Base-by-base conservation (phyloP, 1,284 basidiomycete genomes). In the Ganoderma meredithae region DNA sequence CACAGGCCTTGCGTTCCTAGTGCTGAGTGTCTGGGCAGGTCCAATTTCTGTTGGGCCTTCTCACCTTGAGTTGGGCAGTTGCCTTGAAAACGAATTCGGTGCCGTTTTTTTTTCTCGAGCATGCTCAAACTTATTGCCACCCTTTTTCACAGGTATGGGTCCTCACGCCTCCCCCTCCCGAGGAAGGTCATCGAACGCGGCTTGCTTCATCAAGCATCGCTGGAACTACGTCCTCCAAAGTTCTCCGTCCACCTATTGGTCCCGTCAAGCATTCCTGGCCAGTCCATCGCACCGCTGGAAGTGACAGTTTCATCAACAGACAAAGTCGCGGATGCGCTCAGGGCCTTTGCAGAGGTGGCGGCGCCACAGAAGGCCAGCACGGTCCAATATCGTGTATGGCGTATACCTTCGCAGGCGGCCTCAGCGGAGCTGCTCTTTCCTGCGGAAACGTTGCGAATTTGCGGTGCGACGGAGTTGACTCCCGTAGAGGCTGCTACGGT, bases 161-260 rank as follows among this genome's bases (percentile, higher is more conserved):
- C 82, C 62, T 80, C 87, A 1, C 79, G 77, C 15, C 81, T 84
- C 59, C 81, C 86, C 2, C 81, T 96, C 59, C 85, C 89, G 40
- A 88, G 94, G 63, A 83, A 84, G 25, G 91, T 95, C 65, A 88
- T 95, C 68, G 80, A 83, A 15, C 84, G 86, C 69, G 93, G 86
- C 17, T 80, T 82, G 62, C 76, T 80, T 47, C 85, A 86, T 72
- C 83, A 86, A 68, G 80, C 84, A 25, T 81, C 83, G n/a, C 82
- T 98, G 68, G 96, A 98, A 79, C 85, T 97, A 62, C 86, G 88
- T 65, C 95, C 96, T 19, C 90, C 91, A 1, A 82, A 83, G 43
- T 83, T 97, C 76, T 86, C 85, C 68, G 85, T 91, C 36, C 86
- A 92, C 75, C 79, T 82, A 40, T 81, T 90, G 41, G 58, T 60